phyloP scores from a whole-genome alignment of 2,329 filamentous ascomycete genomes.

The Ascomycota sp. region DNA sequence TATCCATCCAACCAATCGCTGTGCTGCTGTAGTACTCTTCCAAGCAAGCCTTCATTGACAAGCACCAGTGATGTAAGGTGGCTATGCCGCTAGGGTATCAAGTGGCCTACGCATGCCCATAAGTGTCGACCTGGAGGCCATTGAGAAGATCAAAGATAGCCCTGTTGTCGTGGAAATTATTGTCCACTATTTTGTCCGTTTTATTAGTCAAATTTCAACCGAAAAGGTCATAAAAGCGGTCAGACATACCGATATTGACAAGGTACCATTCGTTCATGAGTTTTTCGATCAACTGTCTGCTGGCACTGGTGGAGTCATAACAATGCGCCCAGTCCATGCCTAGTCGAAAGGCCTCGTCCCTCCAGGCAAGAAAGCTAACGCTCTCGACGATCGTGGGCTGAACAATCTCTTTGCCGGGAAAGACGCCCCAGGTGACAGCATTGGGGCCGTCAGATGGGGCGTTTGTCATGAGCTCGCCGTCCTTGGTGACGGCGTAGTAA shows the following conservation, averaged over 20 bases:
- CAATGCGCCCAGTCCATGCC: slow-evolving; percentile 90
- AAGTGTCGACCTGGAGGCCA: slow-evolving; percentile 50
- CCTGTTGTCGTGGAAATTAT: slow-evolving; percentile 76
- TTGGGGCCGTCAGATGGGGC: slow-evolving; percentile 74
- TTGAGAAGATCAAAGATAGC: slow-evolving; percentile 77
- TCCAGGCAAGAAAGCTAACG: slow-evolving; percentile 94
- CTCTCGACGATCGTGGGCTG: slow-evolving; percentile 98
- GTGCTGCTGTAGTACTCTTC: no score
- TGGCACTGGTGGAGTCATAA: slow-evolving; percentile 56
- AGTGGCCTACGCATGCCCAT: no score
- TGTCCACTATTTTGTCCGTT: slow-evolving; percentile 62
- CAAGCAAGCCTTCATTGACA: no score
- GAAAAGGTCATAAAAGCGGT: background rate
- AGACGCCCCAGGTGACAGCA: slow-evolving; percentile 98
- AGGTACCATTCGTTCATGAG: slow-evolving; percentile 86
- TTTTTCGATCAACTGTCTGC: slow-evolving; percentile 57
- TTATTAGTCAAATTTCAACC: no score
- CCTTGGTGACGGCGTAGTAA: slow-evolving; percentile 82
- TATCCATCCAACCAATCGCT: no score
- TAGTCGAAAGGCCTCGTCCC: slow-evolving; percentile 87
- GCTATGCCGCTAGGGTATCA: slow-evolving; percentile 3
- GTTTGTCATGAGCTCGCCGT: slow-evolving; percentile 67
- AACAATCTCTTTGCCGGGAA: slow-evolving; percentile 97
- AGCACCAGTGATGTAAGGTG: slow-evolving; percentile 10
- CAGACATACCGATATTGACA: slow-evolving; percentile 71